phyloP scores from a whole-genome alignment of 2,329 filamentous ascomycete genomes.

The Pseudogymnoascus sp. region DNA sequence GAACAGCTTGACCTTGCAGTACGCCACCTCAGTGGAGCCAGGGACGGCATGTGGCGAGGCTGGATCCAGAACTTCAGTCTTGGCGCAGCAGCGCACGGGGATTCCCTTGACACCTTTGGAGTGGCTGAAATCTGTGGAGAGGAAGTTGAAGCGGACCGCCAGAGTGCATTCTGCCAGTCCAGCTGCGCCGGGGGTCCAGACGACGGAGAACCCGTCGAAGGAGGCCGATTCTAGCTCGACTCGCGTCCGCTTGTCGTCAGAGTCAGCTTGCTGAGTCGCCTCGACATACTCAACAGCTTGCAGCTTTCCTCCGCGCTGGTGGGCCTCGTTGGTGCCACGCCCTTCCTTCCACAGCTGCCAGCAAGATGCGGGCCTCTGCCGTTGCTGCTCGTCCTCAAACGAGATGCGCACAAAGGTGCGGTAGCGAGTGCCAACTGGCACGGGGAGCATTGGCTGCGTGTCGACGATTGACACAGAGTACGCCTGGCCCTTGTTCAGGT shows the following conservation, averaged over 20 bases:
- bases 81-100: constrained; percentile 84
- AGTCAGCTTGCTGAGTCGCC: constrained; percentile 49
- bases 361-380: constrained; percentile 71
- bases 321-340: constrained; percentile 88
- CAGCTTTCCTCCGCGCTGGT: constrained; percentile 84
- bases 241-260: constrained; percentile 59
- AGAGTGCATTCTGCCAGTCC: constrained; percentile 71
- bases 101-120: constrained; percentile 98
- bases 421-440: constrained; percentile 60
- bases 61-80: constrained; percentile 63
- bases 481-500: constrained; percentile 94
- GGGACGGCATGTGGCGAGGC: constrained; percentile 42
- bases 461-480: constrained; percentile 84
- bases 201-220: constrained; percentile 89
- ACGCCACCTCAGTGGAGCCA: constrained; percentile 66
- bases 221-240: constrained; percentile 69
- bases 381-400: constrained; percentile 92
- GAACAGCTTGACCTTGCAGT: constrained; percentile 96
- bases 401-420: constrained; percentile 91
- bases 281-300: constrained; percentile 94
- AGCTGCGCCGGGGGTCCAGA: constrained; percentile 71
- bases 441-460: constrained; percentile 55
- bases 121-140: constrained; percentile 97
- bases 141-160: constrained; percentile 92
- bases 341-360: constrained; percentile 97